Conservation (phyloP, 1,139 yeast genomes). For the Taphrina wiesneri region DNA sequence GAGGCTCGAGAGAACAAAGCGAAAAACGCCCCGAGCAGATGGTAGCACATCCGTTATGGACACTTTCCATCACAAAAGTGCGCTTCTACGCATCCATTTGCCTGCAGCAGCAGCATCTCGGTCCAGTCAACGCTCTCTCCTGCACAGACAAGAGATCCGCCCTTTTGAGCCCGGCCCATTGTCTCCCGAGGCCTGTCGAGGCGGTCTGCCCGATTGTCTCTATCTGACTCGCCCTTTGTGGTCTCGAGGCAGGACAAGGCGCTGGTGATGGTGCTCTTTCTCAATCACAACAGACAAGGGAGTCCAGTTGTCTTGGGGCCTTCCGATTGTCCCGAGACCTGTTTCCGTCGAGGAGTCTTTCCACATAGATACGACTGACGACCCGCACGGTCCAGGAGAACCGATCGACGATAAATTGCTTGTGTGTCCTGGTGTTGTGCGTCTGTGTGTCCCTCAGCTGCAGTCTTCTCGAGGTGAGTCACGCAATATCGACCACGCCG, state of each 20-base stretch:
- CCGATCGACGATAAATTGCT: conserved; percentile 4
- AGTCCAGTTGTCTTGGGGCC: neutral
- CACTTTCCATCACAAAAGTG: neutral
- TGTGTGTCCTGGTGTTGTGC: neutral
- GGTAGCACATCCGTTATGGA: neutral
- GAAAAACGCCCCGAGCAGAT: neutral
- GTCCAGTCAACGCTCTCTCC: neutral
- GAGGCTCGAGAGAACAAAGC: neutral
- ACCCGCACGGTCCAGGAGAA: neutral
- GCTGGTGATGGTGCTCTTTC: neutral
- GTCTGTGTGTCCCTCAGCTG: neutral
- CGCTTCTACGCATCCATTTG: neutral
- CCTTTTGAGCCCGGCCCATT: neutral
- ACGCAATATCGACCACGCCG: conserved; percentile 1
- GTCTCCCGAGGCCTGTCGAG: neutral
- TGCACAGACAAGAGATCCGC: neutral
- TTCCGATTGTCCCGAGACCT: neutral
- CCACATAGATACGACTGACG: neutral
- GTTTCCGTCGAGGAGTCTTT: neutral
- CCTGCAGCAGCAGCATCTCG: neutral
- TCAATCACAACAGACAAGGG: neutral
- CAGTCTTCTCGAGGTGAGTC: neutral
- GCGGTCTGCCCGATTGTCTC: neutral
- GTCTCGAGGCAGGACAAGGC: neutral
- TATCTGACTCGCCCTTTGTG: neutral